These are phyloP conservation scores for Beauveria sp. DNA, from an alignment of 2,329 filamentous ascomycete species.

Conservation along the genomic window DNA sequence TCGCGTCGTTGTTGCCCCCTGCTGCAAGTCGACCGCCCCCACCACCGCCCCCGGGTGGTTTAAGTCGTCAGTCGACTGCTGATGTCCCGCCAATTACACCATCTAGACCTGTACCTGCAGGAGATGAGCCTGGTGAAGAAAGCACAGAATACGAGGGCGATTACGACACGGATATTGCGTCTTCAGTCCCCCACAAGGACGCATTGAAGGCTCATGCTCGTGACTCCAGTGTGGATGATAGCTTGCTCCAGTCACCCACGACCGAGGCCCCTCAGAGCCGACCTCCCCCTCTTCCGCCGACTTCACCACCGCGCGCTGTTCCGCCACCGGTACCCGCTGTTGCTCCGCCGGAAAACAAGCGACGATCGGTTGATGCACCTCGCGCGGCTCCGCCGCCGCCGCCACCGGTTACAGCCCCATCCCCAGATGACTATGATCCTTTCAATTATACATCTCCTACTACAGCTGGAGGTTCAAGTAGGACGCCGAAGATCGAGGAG, in stretches of 20 bases:
- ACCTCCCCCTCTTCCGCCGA: slow-evolving; percentile 50
- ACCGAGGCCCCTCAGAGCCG: slow-evolving; percentile 36
- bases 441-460: slow-evolving; percentile 43
- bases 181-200: slow-evolving; percentile 90
- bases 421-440: slow-evolving; percentile 65
- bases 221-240: slow-evolving; percentile 69
- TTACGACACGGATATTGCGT: slow-evolving; percentile 94
- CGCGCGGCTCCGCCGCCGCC: slow-evolving; percentile 62
- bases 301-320: slow-evolving; percentile 47
- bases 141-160: slow-evolving; percentile 94
- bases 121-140: slow-evolving; percentile 66
- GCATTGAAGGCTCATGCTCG: slow-evolving; percentile 75
- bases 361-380: slow-evolving; percentile 64
- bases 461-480: slow-evolving; percentile 24
- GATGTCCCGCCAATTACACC: slow-evolving; percentile 42
- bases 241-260: slow-evolving; percentile 50
- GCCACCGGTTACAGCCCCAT: slow-evolving; percentile 35
- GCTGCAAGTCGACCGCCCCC: slow-evolving; percentile 56
- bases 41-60: slow-evolving; percentile 52
- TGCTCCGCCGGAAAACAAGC: slow-evolving; percentile 43
- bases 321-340: slow-evolving; percentile 61
- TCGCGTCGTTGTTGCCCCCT: slow-evolving; percentile 38
- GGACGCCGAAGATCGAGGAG: slow-evolving; percentile 37
- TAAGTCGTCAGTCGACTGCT: slow-evolving; percentile 52
- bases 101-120: slow-evolving; percentile 34